Base-by-base conservation (phyloP, 768 basidiomycete species). In the Tylopilus rubrobrunneus region DNA sequence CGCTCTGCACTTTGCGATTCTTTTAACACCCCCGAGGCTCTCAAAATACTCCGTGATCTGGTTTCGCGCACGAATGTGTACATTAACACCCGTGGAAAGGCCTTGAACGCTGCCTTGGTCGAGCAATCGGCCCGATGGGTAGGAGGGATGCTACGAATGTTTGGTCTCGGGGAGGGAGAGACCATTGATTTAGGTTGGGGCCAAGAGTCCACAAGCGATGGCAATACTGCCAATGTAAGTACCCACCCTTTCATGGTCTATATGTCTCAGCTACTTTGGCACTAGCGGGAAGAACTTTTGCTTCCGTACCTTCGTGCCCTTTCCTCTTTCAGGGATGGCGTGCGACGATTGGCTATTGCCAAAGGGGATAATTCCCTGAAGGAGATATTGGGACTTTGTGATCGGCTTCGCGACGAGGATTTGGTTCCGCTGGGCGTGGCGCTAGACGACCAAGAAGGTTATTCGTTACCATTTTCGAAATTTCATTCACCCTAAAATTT, bases 391-490 rank as follows among this genome's bases (percentile, higher is more conserved):
- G 78, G 83, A 21, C 80, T 97, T 23, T 94, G 86, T 63, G 97
- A 99, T 74, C 85, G 83, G 58, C 79, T 99, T 55, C 84, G 97
- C 15, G 96, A 98, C 66, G 76, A 81, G 33, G 95, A 97, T 64
- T 75, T 98, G 41, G 86, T 95, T 41, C 87, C 93, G n/a, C 76
- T 98, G 47, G 97, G 97, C 8, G 92, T 99, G 7, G 94, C 94
- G 8, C 75, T 99, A 33, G 97, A 98, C 67, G 97, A 99, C 74
- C 92, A 93, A 74, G 92, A 95, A 77, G 93, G 93, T 86, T 51
- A 49, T 2, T 57, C 48, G 74, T 19, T 68, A 0, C 11, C 8
- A 4, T 40, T 41, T 41, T 42, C 33, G 36, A 48, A 17, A 48
- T 46, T 37, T 10, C 37, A 19, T 23, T 39, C 33, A 23, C 19